Evolutionary conservation across 2,329 filamentous ascomycete species (phyloP), one percentile per base, ranked within the genome.

Genomic region (Pyricularia grisea): DNA sequence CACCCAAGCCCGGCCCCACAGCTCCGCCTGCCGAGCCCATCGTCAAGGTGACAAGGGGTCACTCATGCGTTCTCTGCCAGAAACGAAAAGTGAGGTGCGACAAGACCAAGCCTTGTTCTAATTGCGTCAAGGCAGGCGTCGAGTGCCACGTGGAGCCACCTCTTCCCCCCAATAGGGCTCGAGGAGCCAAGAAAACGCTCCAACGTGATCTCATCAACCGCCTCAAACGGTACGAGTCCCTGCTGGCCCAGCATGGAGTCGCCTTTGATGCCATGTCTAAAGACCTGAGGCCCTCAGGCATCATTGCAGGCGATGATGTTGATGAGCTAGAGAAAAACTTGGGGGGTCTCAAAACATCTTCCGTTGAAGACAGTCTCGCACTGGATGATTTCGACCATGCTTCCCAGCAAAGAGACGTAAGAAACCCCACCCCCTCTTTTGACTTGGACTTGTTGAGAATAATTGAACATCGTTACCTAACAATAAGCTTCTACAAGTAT

Each of bases 41-140:
- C 69, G 77, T 85, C 72, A 88, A 88, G 77, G 77, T 88, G 73
- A 87, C 85, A 58, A 81, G 86, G 67, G 85, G 85, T 70, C 85
- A 86, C 71, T 87, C 85, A 70, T 94, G 92, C 74, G 83, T 92
- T 17, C 82, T 89, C 25, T 94, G 92, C 75, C 90, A 93, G 76
- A 90, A 91, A 76, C 87, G 90, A 71, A 93, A 93, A 77, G 85
- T 93, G 61, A 88, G 88, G 70, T 93, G 91, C 77, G 88, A 92
- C 77, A 90, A 90, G 78, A 87, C 84, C 73, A 88, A 88, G 77
- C 90, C 90, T 20, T 93, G 91, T 75, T 82, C 85, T 73, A 90
- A 90, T 77, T 92, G 90, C 75, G 80, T 87, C 75, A 89, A 86
- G 77, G 84, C 86, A 68, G 79, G 82, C 27, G 84, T 84, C 36